Conservation (phyloP, 768 basidiomycete genomes). For the Boletus eberwhitei region DNA sequence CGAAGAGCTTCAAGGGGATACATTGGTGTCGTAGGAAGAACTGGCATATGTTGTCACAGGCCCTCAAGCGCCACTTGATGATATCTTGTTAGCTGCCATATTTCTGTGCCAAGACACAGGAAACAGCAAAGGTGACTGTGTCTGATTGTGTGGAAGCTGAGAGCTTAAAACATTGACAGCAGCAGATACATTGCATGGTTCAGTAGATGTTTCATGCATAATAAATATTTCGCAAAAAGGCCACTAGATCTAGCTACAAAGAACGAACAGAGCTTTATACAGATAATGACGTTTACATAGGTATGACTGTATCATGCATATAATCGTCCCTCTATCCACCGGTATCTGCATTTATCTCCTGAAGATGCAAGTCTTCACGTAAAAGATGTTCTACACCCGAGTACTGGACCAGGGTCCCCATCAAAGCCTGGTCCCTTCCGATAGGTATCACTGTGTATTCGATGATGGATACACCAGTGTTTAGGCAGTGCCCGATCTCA, state of each 20-base stretch:
- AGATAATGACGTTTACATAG: neutral
- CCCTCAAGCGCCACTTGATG: neutral
- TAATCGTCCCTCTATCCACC: conserved; percentile 1
- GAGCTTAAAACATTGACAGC: neutral
- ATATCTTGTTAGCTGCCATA: neutral
- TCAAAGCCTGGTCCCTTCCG: conserved; percentile 8
- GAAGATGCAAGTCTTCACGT: conserved; percentile 23
- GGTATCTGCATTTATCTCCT: conserved; percentile 53
- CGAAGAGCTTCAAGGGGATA: conserved; percentile 82
- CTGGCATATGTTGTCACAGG: neutral
- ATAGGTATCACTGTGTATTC: conserved; percentile 42
- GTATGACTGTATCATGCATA: conserved; percentile 13
- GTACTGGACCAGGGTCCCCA: conserved; percentile 47
- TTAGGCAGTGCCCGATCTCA: conserved; percentile 20
- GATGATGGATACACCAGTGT: conserved; percentile 49
- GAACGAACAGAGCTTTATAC: neutral
- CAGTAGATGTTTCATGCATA: neutral
- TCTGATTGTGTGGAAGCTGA: neutral
- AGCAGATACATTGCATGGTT: neutral
- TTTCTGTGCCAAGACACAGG: neutral
- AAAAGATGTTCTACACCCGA: conserved; percentile 55
- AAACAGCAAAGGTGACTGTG: neutral
- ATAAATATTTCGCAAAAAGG: neutral
- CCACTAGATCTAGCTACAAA: neutral
- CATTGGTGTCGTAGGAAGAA: conserved; percentile 34